Percentiles rank a stretch among this genome's conserved stretches.
Conservation (phyloP, 2,329 filamentous ascomycete genomes). For the Xylariaceae sp. region DNA sequence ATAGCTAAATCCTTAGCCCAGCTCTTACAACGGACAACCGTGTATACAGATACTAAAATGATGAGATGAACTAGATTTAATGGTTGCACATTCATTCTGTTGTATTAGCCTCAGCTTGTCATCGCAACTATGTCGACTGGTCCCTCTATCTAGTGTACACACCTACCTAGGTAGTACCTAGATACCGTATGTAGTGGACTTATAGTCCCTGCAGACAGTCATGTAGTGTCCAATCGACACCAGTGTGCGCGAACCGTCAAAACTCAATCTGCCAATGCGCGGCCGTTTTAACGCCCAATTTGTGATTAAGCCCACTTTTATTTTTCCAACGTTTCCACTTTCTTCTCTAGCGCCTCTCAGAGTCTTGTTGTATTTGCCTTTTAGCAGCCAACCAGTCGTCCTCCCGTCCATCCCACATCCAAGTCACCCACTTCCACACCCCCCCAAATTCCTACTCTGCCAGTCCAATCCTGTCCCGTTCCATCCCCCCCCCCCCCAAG, state of each 20-base stretch:
- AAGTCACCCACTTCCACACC: conserved; percentile 4
- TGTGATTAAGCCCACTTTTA: conserved; percentile 22
- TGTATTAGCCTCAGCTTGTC: too few relatives aligned
- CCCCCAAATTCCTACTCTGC: conserved; percentile 24
- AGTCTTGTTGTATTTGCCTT: too few relatives aligned
- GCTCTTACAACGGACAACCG: too few relatives aligned
- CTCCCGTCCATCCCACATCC: conserved; percentile 23
- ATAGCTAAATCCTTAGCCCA: too few relatives aligned
- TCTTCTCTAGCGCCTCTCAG: conserved; percentile 21
- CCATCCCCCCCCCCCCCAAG: conserved; percentile 26
- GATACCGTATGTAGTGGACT: too few relatives aligned
- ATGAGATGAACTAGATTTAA: too few relatives aligned
- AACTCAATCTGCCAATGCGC: conserved; percentile 11
- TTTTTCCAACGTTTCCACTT: conserved; percentile 24
- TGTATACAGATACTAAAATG: too few relatives aligned
- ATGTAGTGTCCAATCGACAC: background rate
- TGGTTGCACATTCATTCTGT: too few relatives aligned
- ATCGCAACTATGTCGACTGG: too few relatives aligned
- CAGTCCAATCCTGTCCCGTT: conserved; percentile 26
- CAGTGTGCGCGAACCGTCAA: conserved; percentile 3
- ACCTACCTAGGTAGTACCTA: too few relatives aligned
- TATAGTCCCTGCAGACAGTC: too few relatives aligned
- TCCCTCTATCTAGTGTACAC: too few relatives aligned
- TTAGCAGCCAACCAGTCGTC: conserved; percentile 24
- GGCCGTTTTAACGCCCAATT: conserved; percentile 22